A percentile compares a stretch with the other conserved stretches of the same genome.
These are phyloP conservation scores for Cyathus striatus DNA, from an alignment of 768 basidiomycete genomes.

Conservation along the genomic window DNA sequence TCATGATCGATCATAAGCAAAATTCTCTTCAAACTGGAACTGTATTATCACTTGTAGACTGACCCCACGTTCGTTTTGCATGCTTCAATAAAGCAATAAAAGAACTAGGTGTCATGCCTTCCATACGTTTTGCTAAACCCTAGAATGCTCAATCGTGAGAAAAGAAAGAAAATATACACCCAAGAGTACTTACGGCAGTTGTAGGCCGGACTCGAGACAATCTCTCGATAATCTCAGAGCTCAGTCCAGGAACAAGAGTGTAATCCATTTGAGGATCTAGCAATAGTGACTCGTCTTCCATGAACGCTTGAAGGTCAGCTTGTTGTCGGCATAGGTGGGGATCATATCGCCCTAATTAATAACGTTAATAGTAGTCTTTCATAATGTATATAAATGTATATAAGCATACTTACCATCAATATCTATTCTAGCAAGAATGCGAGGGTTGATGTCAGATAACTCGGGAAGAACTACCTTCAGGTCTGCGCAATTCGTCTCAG, in stretches of 20 bases:
- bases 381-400: constrained; percentile 1
- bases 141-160: constrained; percentile 19
- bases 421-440: constrained; percentile 53
- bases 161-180: neutral
- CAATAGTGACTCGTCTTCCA: constrained; percentile 67
- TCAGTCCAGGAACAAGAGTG: constrained; percentile 55
- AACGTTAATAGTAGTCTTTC: neutral
- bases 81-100: constrained; percentile 65
- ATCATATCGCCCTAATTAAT: constrained; percentile 53
- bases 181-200: constrained; percentile 50
- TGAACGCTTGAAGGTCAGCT: constrained; percentile 69
- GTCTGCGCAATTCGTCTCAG: constrained; percentile 36
- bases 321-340: constrained; percentile 66
- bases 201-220: constrained; percentile 56
- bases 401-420: constrained; percentile 58
- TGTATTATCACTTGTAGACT: no score
- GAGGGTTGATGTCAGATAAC: constrained; percentile 43
- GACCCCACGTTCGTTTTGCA: constrained; percentile 39
- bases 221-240: constrained; percentile 69
- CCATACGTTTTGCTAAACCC: constrained; percentile 93
- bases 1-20: no score
- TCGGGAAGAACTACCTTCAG: constrained; percentile 44
- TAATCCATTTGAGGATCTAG: constrained; percentile 76
- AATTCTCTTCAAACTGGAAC: no score
- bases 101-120: constrained; percentile 85